Base-by-base conservation (phyloP, 768 basidiomycete genomes). In the Boletellus ananiceps region DNA sequence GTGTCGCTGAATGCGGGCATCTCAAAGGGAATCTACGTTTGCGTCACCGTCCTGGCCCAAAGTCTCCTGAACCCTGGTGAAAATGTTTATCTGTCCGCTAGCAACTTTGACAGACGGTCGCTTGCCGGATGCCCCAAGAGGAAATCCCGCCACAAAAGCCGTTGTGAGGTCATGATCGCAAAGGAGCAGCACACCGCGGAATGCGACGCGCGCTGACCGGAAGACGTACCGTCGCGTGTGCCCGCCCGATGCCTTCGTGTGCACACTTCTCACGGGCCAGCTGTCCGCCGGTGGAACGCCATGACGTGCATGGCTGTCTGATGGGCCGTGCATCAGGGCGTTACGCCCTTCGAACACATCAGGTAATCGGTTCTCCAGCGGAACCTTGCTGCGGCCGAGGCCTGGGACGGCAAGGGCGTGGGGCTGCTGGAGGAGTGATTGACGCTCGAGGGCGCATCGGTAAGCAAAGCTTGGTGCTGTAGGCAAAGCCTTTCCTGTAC, bases 151-250 rank as follows among this genome's bases (percentile, higher is more conserved):
- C 42, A 39, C 42, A 27, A 29, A 29, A 29, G 45, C 23, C 15
- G 49, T 49, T 23, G 33, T 40, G 33, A 52, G 49, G 47, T 37
- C 44, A 34, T 47, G 40, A 21, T 56, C 37, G 11, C 48, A 50
- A 32, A 47, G 38, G 25, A 35, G 36, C n/a, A 16, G 16, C 16
- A 44, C 19, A 44, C 50, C 45, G 48, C 14, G 39, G 50, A 49
- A 14, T 36, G 36, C 33, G 44, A 51, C 11, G 29, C 29, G 29
- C 15, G 19, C 12, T 15, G 44, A 47, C 57, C 50, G 40, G 47
- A 45, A 34, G 19, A 32, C 12, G 9, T 25, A 11, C 35, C 9
- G 5, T 8, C 21, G 15, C n/a, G 25, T 40, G 40, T 18, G n/a
- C 16, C n/a, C 42, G 33, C 13, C 19, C 19, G 19, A 19, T 19